Conservation (phyloP, 805 yeast genomes). For the Ogataea trehaloabstinens region DNA sequence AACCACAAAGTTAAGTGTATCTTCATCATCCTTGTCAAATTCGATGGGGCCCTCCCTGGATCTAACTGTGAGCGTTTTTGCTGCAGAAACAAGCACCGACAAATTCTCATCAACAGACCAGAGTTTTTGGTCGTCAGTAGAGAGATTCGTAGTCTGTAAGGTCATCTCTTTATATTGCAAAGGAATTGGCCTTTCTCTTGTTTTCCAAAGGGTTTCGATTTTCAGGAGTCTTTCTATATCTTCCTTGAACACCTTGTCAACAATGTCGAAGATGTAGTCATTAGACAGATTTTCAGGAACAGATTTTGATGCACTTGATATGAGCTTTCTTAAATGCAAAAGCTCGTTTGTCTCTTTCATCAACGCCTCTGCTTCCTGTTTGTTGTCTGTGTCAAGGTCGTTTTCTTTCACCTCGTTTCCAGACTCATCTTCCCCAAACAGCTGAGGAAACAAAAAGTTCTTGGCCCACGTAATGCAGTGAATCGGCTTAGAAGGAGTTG, state of each 20-base stretch:
- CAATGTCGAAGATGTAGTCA: constrained; percentile 42
- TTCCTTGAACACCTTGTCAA: constrained; percentile 59
- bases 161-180: constrained; percentile 33
- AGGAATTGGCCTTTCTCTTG: constrained; percentile 67
- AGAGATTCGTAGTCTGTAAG: constrained; percentile 6
- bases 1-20: constrained; percentile 82
- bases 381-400: constrained; percentile 60
- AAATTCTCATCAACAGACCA: constrained; percentile 70
- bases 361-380: constrained; percentile 61
- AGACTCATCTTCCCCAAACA: constrained; percentile 57
- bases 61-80: constrained; percentile 51
- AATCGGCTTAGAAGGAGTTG: constrained; percentile 94
- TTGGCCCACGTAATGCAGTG: constrained; percentile 99
- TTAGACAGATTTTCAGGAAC: constrained; percentile 11
- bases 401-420: constrained; percentile 26
- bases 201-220: constrained; percentile 77
- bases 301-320: constrained; percentile 20
- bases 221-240: constrained; percentile 74
- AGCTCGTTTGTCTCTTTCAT: constrained; percentile 68
- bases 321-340: constrained; percentile 43
- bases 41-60: constrained; percentile 41
- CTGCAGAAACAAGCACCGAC: constrained; percentile 51
- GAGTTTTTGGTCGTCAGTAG: constrained; percentile 36
- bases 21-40: constrained; percentile 95
- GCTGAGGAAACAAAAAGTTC: constrained; percentile 77